Evolutionary conservation across 257 asterid genomes (phyloP), one percentile per base, ranked within the genome.

Genomic region (Ocimum tenuiflorum): DNA sequence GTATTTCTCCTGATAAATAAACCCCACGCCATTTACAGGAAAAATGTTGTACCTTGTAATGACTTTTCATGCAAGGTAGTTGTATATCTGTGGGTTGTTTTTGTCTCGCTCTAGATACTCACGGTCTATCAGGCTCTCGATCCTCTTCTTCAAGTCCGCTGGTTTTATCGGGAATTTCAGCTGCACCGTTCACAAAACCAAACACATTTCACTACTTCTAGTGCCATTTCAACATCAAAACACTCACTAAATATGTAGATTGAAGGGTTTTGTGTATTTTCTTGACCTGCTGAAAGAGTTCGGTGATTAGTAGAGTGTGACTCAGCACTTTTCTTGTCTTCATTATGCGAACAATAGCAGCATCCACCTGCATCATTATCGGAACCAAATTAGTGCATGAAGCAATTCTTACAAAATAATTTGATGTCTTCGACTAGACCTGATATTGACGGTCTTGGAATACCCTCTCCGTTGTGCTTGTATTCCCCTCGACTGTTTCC

Each of bases 91-190:
- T 15, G 98, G 94, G 81, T 92, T 89, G 71, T 48, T 88, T 67
- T 89, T 91, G 85, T 91, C 98, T 0, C 98, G 84, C 67, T 91
- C 98, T 65, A 91, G 76, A 70, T 89, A 91, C 82, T 91, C 98
- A 76, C 98, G 74, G 71, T 91, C 99, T 59, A 92, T 92, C 47
- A 92, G 87, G 80, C 97, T 89, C 75, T 89, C 99, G 47, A 92
- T 92, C 81, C 99, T 78, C 72, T 92, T 92, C 96, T 92, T 92
- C 95, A 92, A 75, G 77, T 92, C 99, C 0, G 94, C 91, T 19
- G 97, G 99, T 81, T 92, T 92, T 78, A 92, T 89, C 7, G 99
- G 99, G 61, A 92, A 92, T 73, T 92, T 92, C 65, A 92, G 96
- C 99, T 92, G 97, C 36, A 60, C 22, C 63, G 59, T 67, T 50